phyloP scores from a whole-genome alignment of 2,329 filamentous ascomycete species.

The Zarea fungicola region DNA sequence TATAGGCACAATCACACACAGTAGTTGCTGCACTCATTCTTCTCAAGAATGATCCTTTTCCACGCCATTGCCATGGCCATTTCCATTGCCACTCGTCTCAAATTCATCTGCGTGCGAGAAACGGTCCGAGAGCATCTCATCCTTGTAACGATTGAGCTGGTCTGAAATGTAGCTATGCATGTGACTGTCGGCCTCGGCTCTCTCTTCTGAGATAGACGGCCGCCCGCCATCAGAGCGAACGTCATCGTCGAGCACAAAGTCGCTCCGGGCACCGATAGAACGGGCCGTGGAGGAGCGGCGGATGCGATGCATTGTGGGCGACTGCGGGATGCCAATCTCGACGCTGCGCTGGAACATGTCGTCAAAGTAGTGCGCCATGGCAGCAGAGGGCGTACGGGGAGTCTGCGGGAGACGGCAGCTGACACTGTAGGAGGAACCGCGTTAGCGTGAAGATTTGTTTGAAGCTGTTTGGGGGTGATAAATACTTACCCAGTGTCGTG shows the following conservation, averaged over 20 bases:
- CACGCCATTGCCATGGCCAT: neutral
- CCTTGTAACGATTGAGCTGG: slow-evolving; percentile 66
- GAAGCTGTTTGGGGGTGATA: no score
- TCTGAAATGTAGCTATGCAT: slow-evolving; percentile 77
- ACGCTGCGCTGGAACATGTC: slow-evolving; percentile 62
- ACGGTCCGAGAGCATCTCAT: slow-evolving; percentile 21
- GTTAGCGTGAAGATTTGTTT: no score
- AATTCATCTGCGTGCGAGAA: slow-evolving; percentile 39
- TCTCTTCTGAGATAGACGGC: slow-evolving; percentile 34
- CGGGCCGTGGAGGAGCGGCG: slow-evolving; percentile 77
- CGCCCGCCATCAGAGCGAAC: slow-evolving; percentile 28
- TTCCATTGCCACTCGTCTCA: slow-evolving; percentile 34
- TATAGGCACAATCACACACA: no score
- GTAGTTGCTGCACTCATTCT: no score
- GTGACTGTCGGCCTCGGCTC: slow-evolving; percentile 58
- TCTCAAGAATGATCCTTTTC: no score
- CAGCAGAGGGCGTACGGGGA: slow-evolving; percentile 76
- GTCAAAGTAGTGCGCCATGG: slow-evolving; percentile 92
- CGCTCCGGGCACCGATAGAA: slow-evolving; percentile 78
- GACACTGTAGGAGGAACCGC: slow-evolving; percentile 52
- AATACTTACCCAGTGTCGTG: slow-evolving; percentile 87
- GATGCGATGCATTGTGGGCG: slow-evolving; percentile 46
- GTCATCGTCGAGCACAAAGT: slow-evolving; percentile 49
- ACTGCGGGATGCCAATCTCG: slow-evolving; percentile 31
- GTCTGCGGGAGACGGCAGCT: slow-evolving; percentile 91